Evolutionary conservation across 75 land plant species (phyloP).

Genomic region (Cunninghamia lanceolata): DNA sequence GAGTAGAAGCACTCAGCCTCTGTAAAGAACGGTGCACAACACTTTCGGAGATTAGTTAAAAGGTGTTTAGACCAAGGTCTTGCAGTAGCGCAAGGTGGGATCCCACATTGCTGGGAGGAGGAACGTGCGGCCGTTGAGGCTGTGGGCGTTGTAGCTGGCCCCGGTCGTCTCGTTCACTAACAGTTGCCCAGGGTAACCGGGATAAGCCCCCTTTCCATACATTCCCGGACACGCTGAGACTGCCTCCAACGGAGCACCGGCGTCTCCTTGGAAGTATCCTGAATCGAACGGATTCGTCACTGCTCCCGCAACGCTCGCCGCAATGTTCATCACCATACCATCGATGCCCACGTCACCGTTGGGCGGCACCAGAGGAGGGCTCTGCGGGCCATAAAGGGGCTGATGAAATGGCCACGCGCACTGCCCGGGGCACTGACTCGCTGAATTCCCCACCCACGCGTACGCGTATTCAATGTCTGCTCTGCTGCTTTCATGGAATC

Average conservation of each 20-base stretch:
- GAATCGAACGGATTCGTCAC: constrained; percentile 65
- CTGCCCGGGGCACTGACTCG: constrained; percentile 62
- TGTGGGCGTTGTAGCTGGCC: constrained; percentile 73
- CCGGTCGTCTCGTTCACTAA: constrained; percentile 51
- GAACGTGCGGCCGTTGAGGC: constrained; percentile 50
- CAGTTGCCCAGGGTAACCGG: constrained; percentile 67
- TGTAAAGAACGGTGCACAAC: no score
- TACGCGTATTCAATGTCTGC: constrained; percentile 1
- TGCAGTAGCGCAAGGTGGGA: constrained; percentile 49
- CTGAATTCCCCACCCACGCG: constrained; percentile 73
- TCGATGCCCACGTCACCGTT: constrained; percentile 69
- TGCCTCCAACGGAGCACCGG: constrained; percentile 57
- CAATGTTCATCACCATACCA: constrained; percentile 73
- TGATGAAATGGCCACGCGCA: constrained; percentile 82
- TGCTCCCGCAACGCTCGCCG: constrained; percentile 55
- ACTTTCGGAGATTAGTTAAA: no score
- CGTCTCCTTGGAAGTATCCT: constrained; percentile 70
- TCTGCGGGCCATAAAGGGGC: constrained; percentile 65
- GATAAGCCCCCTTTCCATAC: constrained; percentile 63
- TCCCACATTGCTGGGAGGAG: constrained; percentile 70
- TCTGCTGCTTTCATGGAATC: constrained; percentile 28
- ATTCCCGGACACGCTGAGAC: constrained; percentile 70
- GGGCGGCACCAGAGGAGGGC: constrained; percentile 54
- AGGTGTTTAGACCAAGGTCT: constrained; percentile 18
- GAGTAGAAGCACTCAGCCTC: no score